Evolutionary conservation across 495 filamentous ascomycete species (phyloP).

Genomic region (Neurospora sp.): DNA sequence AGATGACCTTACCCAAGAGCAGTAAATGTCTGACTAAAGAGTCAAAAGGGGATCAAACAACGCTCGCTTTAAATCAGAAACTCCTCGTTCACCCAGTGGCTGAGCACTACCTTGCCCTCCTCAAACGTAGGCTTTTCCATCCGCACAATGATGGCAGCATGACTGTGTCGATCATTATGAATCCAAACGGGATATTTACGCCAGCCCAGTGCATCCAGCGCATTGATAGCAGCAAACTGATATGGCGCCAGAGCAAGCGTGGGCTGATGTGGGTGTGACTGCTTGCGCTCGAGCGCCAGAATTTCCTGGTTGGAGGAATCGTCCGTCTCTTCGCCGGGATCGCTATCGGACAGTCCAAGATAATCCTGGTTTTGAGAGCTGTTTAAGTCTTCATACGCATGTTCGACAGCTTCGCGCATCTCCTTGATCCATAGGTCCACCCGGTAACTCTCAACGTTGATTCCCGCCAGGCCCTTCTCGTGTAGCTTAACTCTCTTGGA

Average conservation of each 20-base stretch:
- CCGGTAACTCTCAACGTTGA: slow-evolving; percentile 54
- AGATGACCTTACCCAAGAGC: background rate
- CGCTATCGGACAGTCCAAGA: slow-evolving; percentile 34
- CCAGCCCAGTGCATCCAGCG: slow-evolving; percentile 65
- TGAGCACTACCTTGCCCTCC: slow-evolving; percentile 70
- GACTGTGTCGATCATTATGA: slow-evolving; percentile 65
- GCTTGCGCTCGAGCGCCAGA: slow-evolving; percentile 26
- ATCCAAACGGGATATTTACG: slow-evolving; percentile 82
- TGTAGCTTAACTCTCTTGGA: slow-evolving; percentile 64
- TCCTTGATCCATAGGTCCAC: slow-evolving; percentile 67
- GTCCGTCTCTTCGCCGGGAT: slow-evolving; percentile 13
- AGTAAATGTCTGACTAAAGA: background rate
- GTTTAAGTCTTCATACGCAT: slow-evolving; percentile 61
- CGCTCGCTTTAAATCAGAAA: slow-evolving; percentile 37
- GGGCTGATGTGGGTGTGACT: slow-evolving; percentile 35
- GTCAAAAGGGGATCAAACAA: background rate
- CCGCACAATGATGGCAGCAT: slow-evolving; percentile 86
- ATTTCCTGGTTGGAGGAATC: slow-evolving; percentile 13
- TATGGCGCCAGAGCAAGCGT: slow-evolving; percentile 66
- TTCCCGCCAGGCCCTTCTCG: slow-evolving; percentile 56
- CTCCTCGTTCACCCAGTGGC: slow-evolving; percentile 69
- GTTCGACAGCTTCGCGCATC: slow-evolving; percentile 61
- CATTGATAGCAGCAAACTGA: slow-evolving; percentile 75
- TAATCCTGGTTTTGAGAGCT: slow-evolving; percentile 52
- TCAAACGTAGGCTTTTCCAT: slow-evolving; percentile 48